Conservation (phyloP, 106 monocot genomes). For the Dendrobium catenatum region DNA sequence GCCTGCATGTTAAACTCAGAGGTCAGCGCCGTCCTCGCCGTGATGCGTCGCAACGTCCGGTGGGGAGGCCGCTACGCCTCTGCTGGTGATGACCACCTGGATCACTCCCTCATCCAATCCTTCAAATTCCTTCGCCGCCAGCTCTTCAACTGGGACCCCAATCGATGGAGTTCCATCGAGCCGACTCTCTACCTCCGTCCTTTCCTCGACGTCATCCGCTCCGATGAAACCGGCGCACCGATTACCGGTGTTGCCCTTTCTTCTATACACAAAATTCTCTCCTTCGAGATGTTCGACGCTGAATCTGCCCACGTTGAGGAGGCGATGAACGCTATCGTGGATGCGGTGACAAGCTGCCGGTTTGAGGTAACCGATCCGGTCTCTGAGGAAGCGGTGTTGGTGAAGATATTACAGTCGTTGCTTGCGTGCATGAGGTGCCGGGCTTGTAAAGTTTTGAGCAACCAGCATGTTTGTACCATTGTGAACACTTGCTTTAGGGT, state of each 20-base stretch:
- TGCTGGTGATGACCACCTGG: constrained; percentile 41
- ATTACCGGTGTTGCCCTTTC: constrained; percentile 80
- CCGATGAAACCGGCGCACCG: constrained; percentile 81
- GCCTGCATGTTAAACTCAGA: constrained; percentile 60
- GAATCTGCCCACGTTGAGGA: constrained; percentile 20
- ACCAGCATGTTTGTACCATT: constrained; percentile 69
- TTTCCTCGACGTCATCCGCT: constrained; percentile 72
- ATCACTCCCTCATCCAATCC: constrained; percentile 58
- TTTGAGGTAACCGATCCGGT: constrained; percentile 80
- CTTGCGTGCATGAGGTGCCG: constrained; percentile 56
- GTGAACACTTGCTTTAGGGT: constrained; percentile 77
- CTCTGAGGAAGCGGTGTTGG: constrained; percentile 70
- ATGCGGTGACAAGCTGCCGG: constrained; percentile 67
- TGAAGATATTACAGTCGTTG: constrained; percentile 69
- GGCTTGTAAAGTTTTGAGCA: constrained; percentile 36
- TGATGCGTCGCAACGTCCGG: constrained; percentile 76
- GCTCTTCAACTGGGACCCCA: constrained; percentile 35
- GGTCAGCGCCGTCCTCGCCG: constrained; percentile 53
- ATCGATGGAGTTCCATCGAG: constrained; percentile 29
- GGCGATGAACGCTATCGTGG: constrained; percentile 44
- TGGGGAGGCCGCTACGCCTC: constrained; percentile 41
- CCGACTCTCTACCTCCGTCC: constrained; percentile 53
- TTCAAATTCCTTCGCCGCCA: constrained; percentile 53
- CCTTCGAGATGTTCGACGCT: constrained; percentile 39
- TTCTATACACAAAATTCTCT: constrained; percentile 62